phyloP scores from a whole-genome alignment of 1,139 yeast genomes.

The Yamadazyma mexicana region DNA sequence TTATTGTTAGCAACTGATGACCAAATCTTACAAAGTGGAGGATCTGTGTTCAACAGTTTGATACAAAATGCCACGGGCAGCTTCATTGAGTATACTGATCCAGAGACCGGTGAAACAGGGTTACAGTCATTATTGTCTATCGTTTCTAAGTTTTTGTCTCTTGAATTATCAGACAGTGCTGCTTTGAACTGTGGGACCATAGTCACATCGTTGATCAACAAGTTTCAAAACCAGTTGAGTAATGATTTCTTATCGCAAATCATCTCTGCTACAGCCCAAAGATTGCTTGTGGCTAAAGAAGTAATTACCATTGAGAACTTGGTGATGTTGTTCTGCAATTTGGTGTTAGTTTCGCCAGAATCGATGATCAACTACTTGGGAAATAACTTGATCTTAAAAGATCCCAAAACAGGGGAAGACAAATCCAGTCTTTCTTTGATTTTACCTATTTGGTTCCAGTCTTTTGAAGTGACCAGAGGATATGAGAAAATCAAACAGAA shows the following conservation, averaged over 20 bases:
- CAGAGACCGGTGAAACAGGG: slow-evolving; percentile 47
- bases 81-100: slow-evolving; percentile 40
- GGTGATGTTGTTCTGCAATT: slow-evolving; percentile 71
- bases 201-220: slow-evolving; percentile 62
- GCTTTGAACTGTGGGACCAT: slow-evolving; percentile 74
- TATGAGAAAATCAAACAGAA: slow-evolving; percentile 71
- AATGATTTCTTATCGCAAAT: slow-evolving; percentile 55
- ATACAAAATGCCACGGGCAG: slow-evolving; percentile 51
- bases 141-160: slow-evolving; percentile 70
- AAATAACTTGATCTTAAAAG: slow-evolving; percentile 34
- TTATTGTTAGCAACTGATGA: slow-evolving; percentile 66
- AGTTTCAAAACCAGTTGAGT: slow-evolving; percentile 54
- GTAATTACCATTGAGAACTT: slow-evolving; percentile 75
- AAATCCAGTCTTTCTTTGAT: slow-evolving; percentile 25
- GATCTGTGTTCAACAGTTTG: slow-evolving; percentile 69
- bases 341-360: slow-evolving; percentile 59
- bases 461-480: slow-evolving; percentile 81
- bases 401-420: slow-evolving; percentile 22
- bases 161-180: slow-evolving; percentile 74
- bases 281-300: slow-evolving; percentile 66
- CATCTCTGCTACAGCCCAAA: slow-evolving; percentile 67
- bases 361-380: slow-evolving; percentile 63
- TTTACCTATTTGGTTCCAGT: slow-evolving; percentile 73
- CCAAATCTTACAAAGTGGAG: slow-evolving; percentile 74
- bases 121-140: slow-evolving; percentile 56